Base-by-base conservation (phyloP, 441 rosid genomes). In the Populus tomentosa region DNA sequence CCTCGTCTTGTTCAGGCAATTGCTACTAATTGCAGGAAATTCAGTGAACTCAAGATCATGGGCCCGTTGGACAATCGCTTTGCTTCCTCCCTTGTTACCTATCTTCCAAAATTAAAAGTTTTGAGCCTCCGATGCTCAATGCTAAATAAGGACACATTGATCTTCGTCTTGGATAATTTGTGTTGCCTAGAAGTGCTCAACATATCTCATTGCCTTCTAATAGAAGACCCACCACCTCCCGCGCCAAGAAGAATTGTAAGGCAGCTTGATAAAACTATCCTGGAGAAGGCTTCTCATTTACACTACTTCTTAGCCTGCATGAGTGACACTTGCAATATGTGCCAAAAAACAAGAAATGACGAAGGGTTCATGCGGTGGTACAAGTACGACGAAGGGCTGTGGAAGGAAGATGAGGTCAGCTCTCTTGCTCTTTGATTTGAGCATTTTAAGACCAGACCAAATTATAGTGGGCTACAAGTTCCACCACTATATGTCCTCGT, bases 331-430 rank as follows among this genome's bases (percentile, higher is more conserved):
- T 95, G 97, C 78, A 69, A 81, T 69, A 90, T 95, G 98, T 93
- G 96, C 81, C 88, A 90, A 78, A 81, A 96, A 61, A 91, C 94
- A 5, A 86, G 72, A 77, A 82, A 10, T 16, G 97, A 95, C 42
- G 97, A 90, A 82, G 98, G 98, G 80, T 81, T 91, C 21, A 84
- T 95, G 91, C 88, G 95, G 79, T 93, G 98, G 98, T 88, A 95
- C 70, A 90, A 80, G 85, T 95, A 95, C 20, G 96, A 91, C 76
- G 91, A 92, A 84, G 96, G 91, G 67, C 81, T 87, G 61, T 93
- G 98, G 98, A 93, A 93, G 79, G 85, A 78, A 5, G 97, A 95
- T 69, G 97, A 92, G 85, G 88, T 81, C 42, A 75, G 81, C 69
- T 90, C 93, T 77, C 90, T 95, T 78, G 86, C 91, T 65, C 89